A percentile compares a stretch with the other conserved stretches of the same genome.
Evolutionary conservation across 106 monocot genomes (phyloP).

Genomic region (Dendrobium nobile): DNA sequence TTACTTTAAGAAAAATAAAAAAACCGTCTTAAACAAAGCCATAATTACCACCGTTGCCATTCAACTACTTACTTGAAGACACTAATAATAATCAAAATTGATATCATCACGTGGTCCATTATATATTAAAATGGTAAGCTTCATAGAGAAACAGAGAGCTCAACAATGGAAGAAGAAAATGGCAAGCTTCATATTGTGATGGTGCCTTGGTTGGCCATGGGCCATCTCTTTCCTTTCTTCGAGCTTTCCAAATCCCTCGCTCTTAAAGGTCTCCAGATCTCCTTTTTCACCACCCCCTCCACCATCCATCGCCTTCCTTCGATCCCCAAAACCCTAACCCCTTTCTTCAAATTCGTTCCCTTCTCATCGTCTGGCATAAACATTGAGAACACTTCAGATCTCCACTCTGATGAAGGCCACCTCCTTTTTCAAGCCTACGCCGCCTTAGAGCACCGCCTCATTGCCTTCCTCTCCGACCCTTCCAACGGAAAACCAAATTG

Average conservation of each 20-base stretch:
- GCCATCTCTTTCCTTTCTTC: conserved; percentile 19
- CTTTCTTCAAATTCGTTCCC: background rate
- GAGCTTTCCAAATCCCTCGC: conserved; percentile 22
- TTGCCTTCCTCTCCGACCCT: no score
- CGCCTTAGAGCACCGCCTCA: no score
- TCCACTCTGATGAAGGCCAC: no score
- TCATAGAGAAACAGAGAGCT: background rate
- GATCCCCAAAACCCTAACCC: background rate
- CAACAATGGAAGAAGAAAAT: background rate
- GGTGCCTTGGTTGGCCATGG: conserved; percentile 16
- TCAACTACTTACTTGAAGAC: no score
- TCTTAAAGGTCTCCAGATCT: background rate
- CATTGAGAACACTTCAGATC: background rate
- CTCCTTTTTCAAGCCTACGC: no score
- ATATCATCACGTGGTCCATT: no score
- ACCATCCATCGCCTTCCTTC: conserved; percentile 13
- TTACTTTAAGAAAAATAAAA: no score
- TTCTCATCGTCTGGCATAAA: background rate
- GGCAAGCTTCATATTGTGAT: conserved; percentile 12
- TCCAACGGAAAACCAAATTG: no score
- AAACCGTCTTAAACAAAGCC: no score
- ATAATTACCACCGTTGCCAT: no score
- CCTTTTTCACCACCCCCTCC: conserved; percentile 11
- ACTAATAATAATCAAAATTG: no score
- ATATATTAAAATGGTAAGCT: no score